A percentile compares a stretch with the other conserved stretches of the same genome.
Evolutionary conservation across 2,329 filamentous ascomycete genomes (phyloP).

Genomic region (Trichoderma guizhouense): DNA sequence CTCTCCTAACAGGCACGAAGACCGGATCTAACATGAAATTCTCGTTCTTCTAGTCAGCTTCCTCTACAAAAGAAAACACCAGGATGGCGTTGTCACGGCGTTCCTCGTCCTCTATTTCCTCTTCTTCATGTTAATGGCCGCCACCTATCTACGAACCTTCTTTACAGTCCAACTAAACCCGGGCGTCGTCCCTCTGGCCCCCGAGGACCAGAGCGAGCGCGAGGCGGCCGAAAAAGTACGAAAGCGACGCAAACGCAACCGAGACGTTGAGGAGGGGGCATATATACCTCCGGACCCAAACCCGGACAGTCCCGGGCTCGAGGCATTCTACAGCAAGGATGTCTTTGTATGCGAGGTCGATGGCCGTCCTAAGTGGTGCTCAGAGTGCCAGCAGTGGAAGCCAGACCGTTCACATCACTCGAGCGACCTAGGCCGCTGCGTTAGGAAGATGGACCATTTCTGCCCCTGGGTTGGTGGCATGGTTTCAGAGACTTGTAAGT

Average conservation of each 20-base stretch:
- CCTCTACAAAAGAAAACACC: constrained; percentile 52
- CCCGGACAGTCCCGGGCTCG: constrained; percentile 65
- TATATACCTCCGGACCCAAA: constrained; percentile 42
- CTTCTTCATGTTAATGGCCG: constrained; percentile 63
- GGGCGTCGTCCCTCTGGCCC: constrained; percentile 63
- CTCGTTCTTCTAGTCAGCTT: constrained; percentile 58
- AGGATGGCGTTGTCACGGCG: constrained; percentile 58
- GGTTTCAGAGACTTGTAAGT: constrained; percentile 71
- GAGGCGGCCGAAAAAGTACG: constrained; percentile 31
- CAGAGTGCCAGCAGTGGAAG: constrained; percentile 81
- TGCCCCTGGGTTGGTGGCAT: constrained; percentile 97
- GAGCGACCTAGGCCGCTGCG: constrained; percentile 75
- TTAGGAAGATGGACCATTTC: constrained; percentile 90
- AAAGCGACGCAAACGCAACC: constrained; percentile 23
- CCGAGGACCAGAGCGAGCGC: constrained; percentile 32
- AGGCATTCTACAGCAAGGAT: constrained; percentile 76
- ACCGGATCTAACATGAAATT: neutral
- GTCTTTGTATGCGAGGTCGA: constrained; percentile 80
- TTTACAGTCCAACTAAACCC: constrained; percentile 66
- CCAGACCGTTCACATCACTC: constrained; percentile 85
- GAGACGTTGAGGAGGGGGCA: constrained; percentile 29
- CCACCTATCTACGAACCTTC: constrained; percentile 69
- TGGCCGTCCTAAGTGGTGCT: constrained; percentile 84
- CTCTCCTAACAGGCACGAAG: neutral
- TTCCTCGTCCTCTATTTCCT: constrained; percentile 72